These are phyloP conservation scores for Trichoderma harzianum DNA, from an alignment of 2,329 filamentous ascomycete genomes.

Conservation along the genomic window DNA sequence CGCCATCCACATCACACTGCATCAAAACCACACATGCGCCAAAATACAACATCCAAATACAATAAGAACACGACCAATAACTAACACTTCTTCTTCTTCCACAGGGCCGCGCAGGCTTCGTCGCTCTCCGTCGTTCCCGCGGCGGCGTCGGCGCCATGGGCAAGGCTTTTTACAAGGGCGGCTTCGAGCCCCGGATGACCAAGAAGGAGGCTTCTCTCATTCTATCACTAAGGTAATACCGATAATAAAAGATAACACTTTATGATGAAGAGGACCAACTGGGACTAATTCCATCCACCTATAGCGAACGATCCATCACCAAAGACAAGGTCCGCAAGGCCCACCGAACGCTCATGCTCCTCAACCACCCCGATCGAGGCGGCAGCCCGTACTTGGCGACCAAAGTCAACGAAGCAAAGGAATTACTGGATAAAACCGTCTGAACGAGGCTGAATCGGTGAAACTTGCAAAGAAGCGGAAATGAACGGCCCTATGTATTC, in stretches of 20 bases:
- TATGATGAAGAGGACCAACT: no score
- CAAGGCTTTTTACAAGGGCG: conserved; percentile 94
- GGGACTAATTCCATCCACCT: not conserved
- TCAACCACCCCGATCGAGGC: conserved; percentile 96
- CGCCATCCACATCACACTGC: not conserved
- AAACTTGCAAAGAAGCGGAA: not conserved
- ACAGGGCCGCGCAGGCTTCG: conserved; percentile 86
- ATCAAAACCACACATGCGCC: not conserved
- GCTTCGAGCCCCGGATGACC: conserved; percentile 96
- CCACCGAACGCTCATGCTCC: conserved; percentile 90
- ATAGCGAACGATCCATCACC: conserved; percentile 77
- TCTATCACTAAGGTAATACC: conserved; percentile 71
- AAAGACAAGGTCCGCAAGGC: conserved; percentile 96
- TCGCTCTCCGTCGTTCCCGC: conserved; percentile 80
- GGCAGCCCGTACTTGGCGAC: conserved; percentile 95
- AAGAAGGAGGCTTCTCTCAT: conserved; percentile 87
- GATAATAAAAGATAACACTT: conserved; percentile 15
- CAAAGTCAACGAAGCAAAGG: conserved; percentile 98
- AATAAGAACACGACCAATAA: not conserved
- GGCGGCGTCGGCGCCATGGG: conserved; percentile 77
- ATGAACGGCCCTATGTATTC: not conserved
- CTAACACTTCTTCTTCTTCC: conserved; percentile 1
- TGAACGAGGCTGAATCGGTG: conserved; percentile 19
- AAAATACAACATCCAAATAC: not conserved
- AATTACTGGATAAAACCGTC: conserved; percentile 75